phyloP scores from a whole-genome alignment of 208 protist genomes.

The Acanthamoeba polyphaga region DNA sequence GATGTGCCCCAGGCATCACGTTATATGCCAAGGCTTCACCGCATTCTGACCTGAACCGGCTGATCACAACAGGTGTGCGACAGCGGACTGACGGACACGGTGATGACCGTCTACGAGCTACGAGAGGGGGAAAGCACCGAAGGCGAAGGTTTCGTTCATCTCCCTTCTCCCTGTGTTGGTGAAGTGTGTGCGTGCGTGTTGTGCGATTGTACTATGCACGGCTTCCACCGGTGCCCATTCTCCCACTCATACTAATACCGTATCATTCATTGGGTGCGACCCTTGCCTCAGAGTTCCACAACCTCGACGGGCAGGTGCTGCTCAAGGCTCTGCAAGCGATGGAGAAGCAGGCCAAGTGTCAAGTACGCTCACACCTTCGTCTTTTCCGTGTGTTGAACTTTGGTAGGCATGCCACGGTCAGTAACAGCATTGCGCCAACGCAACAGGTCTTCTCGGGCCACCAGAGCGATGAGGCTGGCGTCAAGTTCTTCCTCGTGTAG shows the following conservation, averaged over 20 bases:
- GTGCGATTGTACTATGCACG: no score
- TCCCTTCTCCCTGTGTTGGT: no score
- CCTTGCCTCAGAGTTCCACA: background rate
- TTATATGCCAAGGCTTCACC: background rate
- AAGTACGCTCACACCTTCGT: background rate
- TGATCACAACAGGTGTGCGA: background rate
- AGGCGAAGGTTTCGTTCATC: background rate
- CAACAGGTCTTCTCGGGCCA: conserved; percentile 10
- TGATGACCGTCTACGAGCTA: conserved; percentile 56
- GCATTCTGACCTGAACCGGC: background rate
- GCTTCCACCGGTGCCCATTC: background rate
- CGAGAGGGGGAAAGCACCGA: conserved; percentile 8
- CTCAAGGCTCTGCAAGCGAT: conserved; percentile 26
- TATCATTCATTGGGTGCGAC: background rate
- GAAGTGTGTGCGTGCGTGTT: no score
- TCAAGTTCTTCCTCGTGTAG: conserved; percentile 59
- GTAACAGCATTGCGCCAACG: no score
- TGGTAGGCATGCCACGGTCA: no score
- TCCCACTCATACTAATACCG: background rate
- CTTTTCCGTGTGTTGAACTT: no score
- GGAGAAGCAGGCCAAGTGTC: conserved; percentile 67
- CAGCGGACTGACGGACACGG: conserved; percentile 50
- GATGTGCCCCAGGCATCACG: no score
- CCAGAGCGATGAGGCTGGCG: conserved; percentile 47
- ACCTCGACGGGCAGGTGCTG: conserved; percentile 26